Conservation (phyloP, 2,329 filamentous ascomycete genomes). For the Penicillium oxalicum region DNA sequence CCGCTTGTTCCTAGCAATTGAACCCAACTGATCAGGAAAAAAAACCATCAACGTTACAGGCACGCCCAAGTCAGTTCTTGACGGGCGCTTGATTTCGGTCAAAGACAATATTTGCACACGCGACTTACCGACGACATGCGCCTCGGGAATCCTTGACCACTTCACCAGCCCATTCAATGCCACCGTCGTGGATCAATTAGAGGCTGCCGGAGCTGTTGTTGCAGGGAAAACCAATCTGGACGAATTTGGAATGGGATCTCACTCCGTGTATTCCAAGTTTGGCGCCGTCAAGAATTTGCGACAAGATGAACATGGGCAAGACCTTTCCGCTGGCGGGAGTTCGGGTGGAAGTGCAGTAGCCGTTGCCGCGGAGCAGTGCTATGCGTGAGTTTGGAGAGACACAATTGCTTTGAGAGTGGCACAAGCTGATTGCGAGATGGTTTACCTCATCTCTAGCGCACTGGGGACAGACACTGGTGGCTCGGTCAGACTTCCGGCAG, state of each 20-base stretch:
- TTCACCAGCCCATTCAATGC: constrained; percentile 76
- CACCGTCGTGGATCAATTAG: constrained; percentile 67
- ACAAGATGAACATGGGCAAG: constrained; percentile 31
- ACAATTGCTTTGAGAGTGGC: neutral
- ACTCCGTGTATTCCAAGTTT: constrained; percentile 63
- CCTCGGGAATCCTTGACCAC: constrained; percentile 64
- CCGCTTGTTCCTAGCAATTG: too few relatives aligned
- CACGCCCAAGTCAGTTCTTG: constrained; percentile 31
- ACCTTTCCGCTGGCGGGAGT: constrained; percentile 72
- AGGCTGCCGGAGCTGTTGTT: constrained; percentile 55
- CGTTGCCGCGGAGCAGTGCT: constrained; percentile 59
- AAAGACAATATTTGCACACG: constrained; percentile 72
- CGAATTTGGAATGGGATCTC: constrained; percentile 92
- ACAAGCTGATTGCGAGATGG: constrained; percentile 4
- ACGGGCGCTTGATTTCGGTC: constrained; percentile 53
- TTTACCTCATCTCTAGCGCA: constrained; percentile 44
- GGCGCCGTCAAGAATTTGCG: constrained; percentile 57
- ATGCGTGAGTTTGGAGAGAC: constrained; percentile 42
- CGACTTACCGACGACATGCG: constrained; percentile 71
- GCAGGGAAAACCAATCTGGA: constrained; percentile 87
- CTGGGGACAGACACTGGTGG: constrained; percentile 92
- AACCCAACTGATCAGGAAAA: too few relatives aligned
- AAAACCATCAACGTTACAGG: constrained; percentile 19
- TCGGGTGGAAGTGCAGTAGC: constrained; percentile 90
- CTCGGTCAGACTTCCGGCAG: constrained; percentile 78